A percentile compares a stretch with the other conserved stretches of the same genome.
These are phyloP conservation scores for Backusella luteola DNA, from an alignment of 192 early-diverging fungal genomes.

Conservation along the genomic window DNA sequence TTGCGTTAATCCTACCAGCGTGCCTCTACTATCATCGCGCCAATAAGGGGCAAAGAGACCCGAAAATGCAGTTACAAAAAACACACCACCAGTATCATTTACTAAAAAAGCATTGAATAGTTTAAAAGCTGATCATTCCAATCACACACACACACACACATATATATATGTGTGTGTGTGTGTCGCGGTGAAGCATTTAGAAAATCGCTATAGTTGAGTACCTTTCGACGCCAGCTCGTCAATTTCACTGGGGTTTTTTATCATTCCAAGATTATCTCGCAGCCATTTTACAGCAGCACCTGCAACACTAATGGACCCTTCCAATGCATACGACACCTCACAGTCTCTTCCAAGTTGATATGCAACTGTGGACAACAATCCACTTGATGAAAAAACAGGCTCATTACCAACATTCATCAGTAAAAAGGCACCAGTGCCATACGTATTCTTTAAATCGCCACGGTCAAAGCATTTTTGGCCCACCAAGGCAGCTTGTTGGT, in stretches of 20 bases:
- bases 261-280: constrained; percentile 80
- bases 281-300: constrained; percentile 92
- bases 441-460: constrained; percentile 93
- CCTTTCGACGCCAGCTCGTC: constrained; percentile 58
- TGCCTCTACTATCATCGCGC: constrained; percentile 88
- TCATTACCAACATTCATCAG: constrained; percentile 85
- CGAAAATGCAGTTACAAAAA: constrained; percentile 94
- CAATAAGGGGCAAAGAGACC: constrained; percentile 96
- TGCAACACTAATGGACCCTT: constrained; percentile 90
- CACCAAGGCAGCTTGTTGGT: constrained; percentile 93
- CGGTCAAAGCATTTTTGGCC: constrained; percentile 87
- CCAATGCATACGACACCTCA: constrained; percentile 76
- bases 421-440: constrained; percentile 95
- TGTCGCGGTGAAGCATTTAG: constrained; percentile 41
- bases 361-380: constrained; percentile 86
- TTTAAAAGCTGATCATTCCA: background rate
- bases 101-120: constrained; percentile 53
- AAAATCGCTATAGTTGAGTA: constrained; percentile 59
- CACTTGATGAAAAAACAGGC: constrained; percentile 73
- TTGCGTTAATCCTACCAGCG: constrained; percentile 86
- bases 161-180: too few species aligned
- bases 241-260: constrained; percentile 68
- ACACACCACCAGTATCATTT: constrained; percentile 81
- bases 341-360: constrained; percentile 77
- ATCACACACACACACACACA: background rate